Evolutionary conservation across 148 eudicot genomes (phyloP), one percentile per base, ranked within the genome.

Genomic region (Rhododendron molle): DNA sequence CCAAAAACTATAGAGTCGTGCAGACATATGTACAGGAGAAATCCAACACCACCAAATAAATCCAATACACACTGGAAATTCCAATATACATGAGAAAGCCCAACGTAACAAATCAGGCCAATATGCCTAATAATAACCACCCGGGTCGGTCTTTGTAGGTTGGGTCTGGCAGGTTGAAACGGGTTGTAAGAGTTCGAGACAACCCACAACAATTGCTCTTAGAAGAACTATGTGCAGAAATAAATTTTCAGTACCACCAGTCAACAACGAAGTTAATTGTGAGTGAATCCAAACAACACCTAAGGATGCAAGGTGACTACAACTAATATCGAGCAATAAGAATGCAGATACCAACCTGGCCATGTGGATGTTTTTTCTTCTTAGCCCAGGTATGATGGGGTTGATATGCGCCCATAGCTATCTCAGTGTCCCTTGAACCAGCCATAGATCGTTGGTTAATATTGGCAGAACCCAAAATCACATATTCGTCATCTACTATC

Each of bases 321-420:
- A 6, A 47, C 5, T 9, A 52, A 52, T 3, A 80, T 80, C 5
- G 7, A 80, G 26, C 77, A 44, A 50, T 40, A 73, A 62, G 74
- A 52, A 83, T 4, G 26, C 65, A 28, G 69, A 85, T 36, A 82
- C 86, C 26, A 62, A 91, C 93, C 91, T 91, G 93, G 82, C 93
- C 91, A 50, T 69, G 91, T 5, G 93, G 92, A 52, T 89, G 92
- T 46, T 60, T 77, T 80, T 88, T 83, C 86, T 87, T 87, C 69
- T 90, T 77, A 60, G 89, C 84, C 92, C 93, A 91, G 15, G 92
- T 90, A 84, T 90, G 83, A 83, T 90, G 90, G 26, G 92, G 91
- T 77, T 91, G 93, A 85, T 91, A 91, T 54, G 92, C 92, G 50
- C 93, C 93, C 91, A 91, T 90, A 13, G 93, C 93, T 13, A 91